Base-by-base conservation (phyloP, 139 green algal genomes). In the Closterium sp. region DNA sequence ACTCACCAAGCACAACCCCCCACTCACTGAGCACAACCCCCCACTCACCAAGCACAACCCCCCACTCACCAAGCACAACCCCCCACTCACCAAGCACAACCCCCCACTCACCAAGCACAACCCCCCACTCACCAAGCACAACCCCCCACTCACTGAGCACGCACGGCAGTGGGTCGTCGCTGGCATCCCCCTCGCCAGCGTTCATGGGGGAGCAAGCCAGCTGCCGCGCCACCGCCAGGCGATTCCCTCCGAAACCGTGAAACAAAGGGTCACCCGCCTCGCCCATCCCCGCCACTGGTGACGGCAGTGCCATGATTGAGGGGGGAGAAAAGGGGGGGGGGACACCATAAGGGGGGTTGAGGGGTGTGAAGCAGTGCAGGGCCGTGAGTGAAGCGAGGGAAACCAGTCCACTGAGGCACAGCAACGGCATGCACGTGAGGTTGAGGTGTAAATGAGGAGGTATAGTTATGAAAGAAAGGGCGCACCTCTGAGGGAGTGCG, bases 401-500 rank as follows among this genome's bases (percentile, higher is more conserved):
- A n/a, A n/a, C n/a, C n/a, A n/a, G n/a, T n/a, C n/a, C n/a, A n/a
- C n/a, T n/a, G n/a, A n/a, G n/a, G n/a, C n/a, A n/a, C n/a, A n/a
- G n/a, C n/a, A n/a, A n/a, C n/a, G n/a, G n/a, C n/a, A n/a, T n/a
- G n/a, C n/a, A n/a, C n/a, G n/a, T n/a, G n/a, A n/a, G n/a, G n/a
- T n/a, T n/a, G n/a, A n/a, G n/a, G n/a, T n/a, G n/a, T n/a, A n/a
- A n/a, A n/a, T n/a, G n/a, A 34, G 84, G 84, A n/a, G 84, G 84
- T 34, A 66, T 2, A 87, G 84, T 21, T 34, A 87, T 21, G 25
- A 90, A 88, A 90, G 34, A 90, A 19, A 90, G 84, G 28, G 31
- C 76, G 33, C 23, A 90, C 89, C 89, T 92, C 25, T 90, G 19
- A 92, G 90, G 33, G 89, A 92, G 84, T 92, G 89, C 19, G 89